A percentile compares a stretch with the other conserved stretches of the same genome.
These are phyloP conservation scores for Tieghemostelium lacteum DNA, from an alignment of 78 protist genomes.

Conservation along the genomic window DNA sequence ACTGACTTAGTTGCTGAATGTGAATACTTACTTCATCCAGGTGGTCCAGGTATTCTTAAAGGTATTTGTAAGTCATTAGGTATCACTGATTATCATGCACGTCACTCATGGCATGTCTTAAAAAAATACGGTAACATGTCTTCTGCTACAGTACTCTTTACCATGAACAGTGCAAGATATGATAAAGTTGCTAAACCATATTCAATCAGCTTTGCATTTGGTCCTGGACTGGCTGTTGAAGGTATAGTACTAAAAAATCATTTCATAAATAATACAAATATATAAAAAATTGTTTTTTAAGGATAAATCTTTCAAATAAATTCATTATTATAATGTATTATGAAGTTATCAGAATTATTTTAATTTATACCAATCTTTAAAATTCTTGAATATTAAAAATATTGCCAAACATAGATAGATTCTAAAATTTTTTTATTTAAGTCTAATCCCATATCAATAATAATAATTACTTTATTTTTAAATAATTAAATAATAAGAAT, in stretches of 20 bases:
- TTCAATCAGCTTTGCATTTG: slow-evolving; percentile 48
- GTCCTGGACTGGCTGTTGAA: slow-evolving; percentile 74
- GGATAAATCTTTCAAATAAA: not conserved
- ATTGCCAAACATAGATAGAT: too few relatives aligned
- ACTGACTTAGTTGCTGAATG: not conserved
- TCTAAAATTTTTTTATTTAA: too few relatives aligned
- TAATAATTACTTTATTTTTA: too few relatives aligned
- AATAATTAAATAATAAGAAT: too few relatives aligned
- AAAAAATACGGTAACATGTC: slow-evolving; percentile 65
- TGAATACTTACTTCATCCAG: slow-evolving; percentile 64
- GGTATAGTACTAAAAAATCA: slow-evolving; percentile 59
- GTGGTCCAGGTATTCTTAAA: slow-evolving; percentile 46
- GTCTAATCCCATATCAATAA: too few relatives aligned
- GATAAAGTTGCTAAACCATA: slow-evolving; percentile 16
- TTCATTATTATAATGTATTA: too few relatives aligned
- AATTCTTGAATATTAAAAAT: too few relatives aligned
- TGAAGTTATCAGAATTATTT: too few relatives aligned
- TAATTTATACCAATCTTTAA: too few relatives aligned
- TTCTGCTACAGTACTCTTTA: slow-evolving; percentile 47
- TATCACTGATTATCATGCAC: slow-evolving; percentile 5
- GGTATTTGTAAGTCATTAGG: slow-evolving; percentile 16
- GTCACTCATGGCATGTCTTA: slow-evolving; percentile 50
- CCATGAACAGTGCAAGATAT: slow-evolving; percentile 56
- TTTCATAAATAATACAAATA: not conserved
- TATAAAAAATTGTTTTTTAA: not conserved